phyloP scores from a whole-genome alignment of 2,329 filamentous ascomycete genomes.

The Alternaria conjuncta region DNA sequence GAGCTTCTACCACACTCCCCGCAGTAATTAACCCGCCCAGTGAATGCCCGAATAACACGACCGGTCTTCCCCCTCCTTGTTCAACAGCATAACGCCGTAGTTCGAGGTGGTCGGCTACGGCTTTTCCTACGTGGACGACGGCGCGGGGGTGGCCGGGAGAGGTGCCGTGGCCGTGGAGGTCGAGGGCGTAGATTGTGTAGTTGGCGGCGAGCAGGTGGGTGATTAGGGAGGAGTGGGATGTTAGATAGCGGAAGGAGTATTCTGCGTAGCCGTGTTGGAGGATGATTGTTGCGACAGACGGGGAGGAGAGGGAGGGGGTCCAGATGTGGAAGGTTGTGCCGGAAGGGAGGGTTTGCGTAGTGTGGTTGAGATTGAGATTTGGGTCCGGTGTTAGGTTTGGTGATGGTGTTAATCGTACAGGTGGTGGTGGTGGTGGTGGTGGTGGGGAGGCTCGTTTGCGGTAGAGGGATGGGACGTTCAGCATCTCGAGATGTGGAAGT shows the following conservation, averaged over 20 bases:
- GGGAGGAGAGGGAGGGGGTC: neutral
- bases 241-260: constrained; percentile 6
- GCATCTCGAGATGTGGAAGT: neutral
- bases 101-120: neutral
- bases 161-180: neutral
- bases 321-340: neutral
- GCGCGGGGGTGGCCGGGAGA: neutral
- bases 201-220: neutral
- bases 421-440: neutral
- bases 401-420: no score
- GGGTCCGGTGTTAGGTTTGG: neutral
- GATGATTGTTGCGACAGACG: neutral
- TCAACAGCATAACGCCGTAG: neutral
- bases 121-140: neutral
- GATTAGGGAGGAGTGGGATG: constrained; percentile 6
- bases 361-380: neutral
- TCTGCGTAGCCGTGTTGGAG: constrained; percentile 14
- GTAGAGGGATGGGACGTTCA: neutral
- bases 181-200: neutral
- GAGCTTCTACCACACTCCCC: neutral
- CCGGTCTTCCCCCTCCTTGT: neutral
- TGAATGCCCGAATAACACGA: neutral
- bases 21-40: neutral
- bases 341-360: neutral
- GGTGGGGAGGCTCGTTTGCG: neutral